Evolutionary conservation across 2,329 filamentous ascomycete genomes (phyloP), one percentile per base, ranked within the genome.

Genomic region (Zarea fungicola): DNA sequence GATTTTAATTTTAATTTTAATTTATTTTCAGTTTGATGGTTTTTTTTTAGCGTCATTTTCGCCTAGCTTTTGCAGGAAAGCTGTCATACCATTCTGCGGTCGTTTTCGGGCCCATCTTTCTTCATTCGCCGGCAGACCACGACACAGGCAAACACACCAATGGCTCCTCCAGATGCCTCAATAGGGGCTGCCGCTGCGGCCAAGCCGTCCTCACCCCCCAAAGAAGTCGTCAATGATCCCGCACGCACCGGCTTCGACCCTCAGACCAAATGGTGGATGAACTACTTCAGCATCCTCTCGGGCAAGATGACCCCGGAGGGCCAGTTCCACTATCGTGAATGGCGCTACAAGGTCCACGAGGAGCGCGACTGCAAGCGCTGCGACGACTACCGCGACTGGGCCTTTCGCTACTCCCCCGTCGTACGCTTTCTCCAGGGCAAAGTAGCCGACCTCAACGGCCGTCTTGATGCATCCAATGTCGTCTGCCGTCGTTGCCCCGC

Each of bases 381-480:
- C 74, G 89, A 96, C 62, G 72, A 83, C 36, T 81, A 88, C 68
- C 84, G 89, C 50, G 85, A 93, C 67, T 96, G 87, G 75, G 80
- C 95, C 29, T 81, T 97, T 60, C 71, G 81, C 62, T 87, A 91
- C 74, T 92, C 86, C 49, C 93, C 93, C 23, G 81, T 88, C 49
- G 84, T 99, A 52, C 84, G 85, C 53, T 99, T 95, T 76, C 74
- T 99, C 69, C 82, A 81, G 48, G 83, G 93, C 56, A 89, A 90
- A 66, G 86, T 96, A 58, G 74, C 73, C 50, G 81, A 85, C 57
- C 80, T 97, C 28, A 89, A 90, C 64, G 90, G 89, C 43, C 73
- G 81, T 42, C 73, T 99, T 42, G 83, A 87, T 60, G 71, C 71
- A 8, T 70, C 75, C 55, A 96, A 95, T 62, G 87, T 99, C 51